Conservation (phyloP, 345 rosid genomes). For the Aquilaria yunnanensis region DNA sequence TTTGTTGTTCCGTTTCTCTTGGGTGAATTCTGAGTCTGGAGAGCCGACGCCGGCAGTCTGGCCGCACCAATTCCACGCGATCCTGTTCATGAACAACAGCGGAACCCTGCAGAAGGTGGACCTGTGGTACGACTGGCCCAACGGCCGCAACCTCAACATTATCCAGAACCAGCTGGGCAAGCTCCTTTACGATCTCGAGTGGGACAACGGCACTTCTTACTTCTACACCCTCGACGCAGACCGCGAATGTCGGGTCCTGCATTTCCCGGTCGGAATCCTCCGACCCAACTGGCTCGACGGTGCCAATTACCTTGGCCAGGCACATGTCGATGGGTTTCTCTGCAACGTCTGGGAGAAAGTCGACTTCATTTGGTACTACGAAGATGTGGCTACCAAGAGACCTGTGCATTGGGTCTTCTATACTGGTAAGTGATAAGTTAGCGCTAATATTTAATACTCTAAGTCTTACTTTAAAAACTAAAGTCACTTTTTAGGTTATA, state of each 20-base stretch:
- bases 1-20: background rate
- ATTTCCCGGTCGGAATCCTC: slow-evolving; percentile 42
- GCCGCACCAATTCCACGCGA: slow-evolving; percentile 62
- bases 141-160: slow-evolving; percentile 66
- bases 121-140: slow-evolving; percentile 71
- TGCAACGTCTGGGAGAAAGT: slow-evolving; percentile 65
- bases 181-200: slow-evolving; percentile 48
- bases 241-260: slow-evolving; percentile 30
- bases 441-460: background rate
- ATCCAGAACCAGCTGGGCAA: slow-evolving; percentile 56
- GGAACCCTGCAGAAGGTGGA: slow-evolving; percentile 46
- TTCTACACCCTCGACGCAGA: slow-evolving; percentile 37
- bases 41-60: slow-evolving; percentile 52
- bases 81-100: slow-evolving; percentile 51
- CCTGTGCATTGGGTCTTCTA: slow-evolving; percentile 64
- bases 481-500: slow-evolving; percentile 29
- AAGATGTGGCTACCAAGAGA: slow-evolving; percentile 51
- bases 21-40: slow-evolving; percentile 12
- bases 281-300: slow-evolving; percentile 63
- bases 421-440: slow-evolving; percentile 23
- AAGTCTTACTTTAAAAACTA: too few species aligned
- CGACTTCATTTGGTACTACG: slow-evolving; percentile 61
- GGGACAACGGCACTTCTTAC: slow-evolving; percentile 64
- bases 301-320: slow-evolving; percentile 52
- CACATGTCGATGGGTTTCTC: slow-evolving; percentile 37